Evolutionary conservation across 208 protist species (phyloP).

Genomic region (Leishmania tarentolae): DNA sequence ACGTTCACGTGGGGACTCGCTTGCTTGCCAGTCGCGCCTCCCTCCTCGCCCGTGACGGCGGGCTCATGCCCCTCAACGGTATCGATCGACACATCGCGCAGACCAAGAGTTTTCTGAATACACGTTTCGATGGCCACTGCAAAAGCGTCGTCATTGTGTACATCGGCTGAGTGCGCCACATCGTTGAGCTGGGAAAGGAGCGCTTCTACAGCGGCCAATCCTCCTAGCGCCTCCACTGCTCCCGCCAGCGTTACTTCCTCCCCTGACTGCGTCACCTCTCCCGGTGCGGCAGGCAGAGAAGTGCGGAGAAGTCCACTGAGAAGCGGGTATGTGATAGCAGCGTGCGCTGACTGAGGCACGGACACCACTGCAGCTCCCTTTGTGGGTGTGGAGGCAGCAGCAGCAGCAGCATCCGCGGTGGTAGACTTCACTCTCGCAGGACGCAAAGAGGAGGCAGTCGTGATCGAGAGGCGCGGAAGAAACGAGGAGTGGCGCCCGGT

Average conservation of each 20-base stretch:
- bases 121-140: not conserved
- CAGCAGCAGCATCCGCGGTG: not conserved
- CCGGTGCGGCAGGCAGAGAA: not conserved
- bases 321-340: not conserved
- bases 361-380: not conserved
- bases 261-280: not conserved
- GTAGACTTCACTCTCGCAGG: constrained; percentile 8
- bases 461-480: constrained; percentile 2
- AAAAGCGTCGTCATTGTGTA: not conserved
- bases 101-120: not conserved
- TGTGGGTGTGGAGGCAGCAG: not conserved
- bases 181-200: constrained; percentile 13
- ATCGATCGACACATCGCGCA: not conserved
- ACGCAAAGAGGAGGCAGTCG: constrained; percentile 10
- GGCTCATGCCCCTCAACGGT: not conserved
- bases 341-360: not conserved
- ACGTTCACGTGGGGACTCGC: not conserved
- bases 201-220: constrained; percentile 8
- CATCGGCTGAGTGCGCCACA: not conserved
- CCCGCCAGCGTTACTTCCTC: constrained; percentile 6
- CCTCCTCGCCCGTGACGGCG: not conserved
- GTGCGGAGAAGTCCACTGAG: not conserved
- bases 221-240: constrained; percentile 19
- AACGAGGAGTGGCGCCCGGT: not conserved
- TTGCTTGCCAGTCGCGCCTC: not conserved